These are phyloP conservation scores for Cladosporium sp. DNA, from an alignment of 2,329 filamentous ascomycete species.

Conservation along the genomic window DNA sequence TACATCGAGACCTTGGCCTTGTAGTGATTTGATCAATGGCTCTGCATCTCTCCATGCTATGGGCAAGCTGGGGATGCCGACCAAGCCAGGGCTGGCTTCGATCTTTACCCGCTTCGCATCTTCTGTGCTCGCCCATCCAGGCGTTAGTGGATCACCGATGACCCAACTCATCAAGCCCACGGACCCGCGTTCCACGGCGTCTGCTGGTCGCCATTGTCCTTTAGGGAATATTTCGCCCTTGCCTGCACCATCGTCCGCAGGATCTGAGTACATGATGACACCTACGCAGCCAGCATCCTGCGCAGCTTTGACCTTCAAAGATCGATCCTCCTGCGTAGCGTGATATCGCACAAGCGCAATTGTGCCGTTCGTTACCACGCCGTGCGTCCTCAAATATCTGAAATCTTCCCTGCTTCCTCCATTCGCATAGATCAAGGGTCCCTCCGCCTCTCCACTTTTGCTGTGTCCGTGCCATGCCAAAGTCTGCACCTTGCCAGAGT, in stretches of 20 bases:
- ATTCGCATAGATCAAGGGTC: slow-evolving; percentile 87
- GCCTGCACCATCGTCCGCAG: slow-evolving; percentile 76
- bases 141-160: slow-evolving; percentile 87
- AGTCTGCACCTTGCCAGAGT: slow-evolving; percentile 65
- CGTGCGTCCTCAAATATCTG: slow-evolving; percentile 66
- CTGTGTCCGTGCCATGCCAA: slow-evolving; percentile 86
- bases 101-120: slow-evolving; percentile 66
- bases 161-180: slow-evolving; percentile 82
- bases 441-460: slow-evolving; percentile 79
- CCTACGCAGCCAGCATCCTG: slow-evolving; percentile 83
- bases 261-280: slow-evolving; percentile 91
- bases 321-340: slow-evolving; percentile 70
- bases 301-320: slow-evolving; percentile 85
- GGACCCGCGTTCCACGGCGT: slow-evolving; percentile 78
- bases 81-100: slow-evolving; percentile 70
- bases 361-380: slow-evolving; percentile 72
- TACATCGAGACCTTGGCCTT: slow-evolving; percentile 70
- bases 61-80: slow-evolving; percentile 85
- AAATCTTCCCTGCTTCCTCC: slow-evolving; percentile 88
- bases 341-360: slow-evolving; percentile 83
- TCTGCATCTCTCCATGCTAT: slow-evolving; percentile 88
- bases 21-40: slow-evolving; percentile 70
- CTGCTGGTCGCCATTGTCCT: slow-evolving; percentile 73
- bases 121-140: slow-evolving; percentile 72
- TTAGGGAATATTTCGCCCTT: slow-evolving; percentile 72